Conservation (phyloP, 306 rosid genomes). For the Fagus sylvatica region DNA sequence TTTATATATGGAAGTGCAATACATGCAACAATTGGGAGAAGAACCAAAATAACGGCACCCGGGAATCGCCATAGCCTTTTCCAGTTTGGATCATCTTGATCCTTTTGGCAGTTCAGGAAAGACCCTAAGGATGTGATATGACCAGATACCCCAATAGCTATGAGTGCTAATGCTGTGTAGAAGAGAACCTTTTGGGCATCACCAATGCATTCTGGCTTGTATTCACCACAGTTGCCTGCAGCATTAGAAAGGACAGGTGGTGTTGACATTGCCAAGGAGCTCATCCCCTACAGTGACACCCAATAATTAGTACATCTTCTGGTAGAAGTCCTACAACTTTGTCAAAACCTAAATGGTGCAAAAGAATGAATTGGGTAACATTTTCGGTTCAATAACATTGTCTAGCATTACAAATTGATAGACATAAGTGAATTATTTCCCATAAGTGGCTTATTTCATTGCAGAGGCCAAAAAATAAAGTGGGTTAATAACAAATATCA, state of each 20-base stretch:
- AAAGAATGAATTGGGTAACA: neutral
- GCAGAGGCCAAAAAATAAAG: too few species aligned
- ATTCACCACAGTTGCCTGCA: too few species aligned
- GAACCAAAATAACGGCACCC: too few species aligned
- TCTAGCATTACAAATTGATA: too few species aligned
- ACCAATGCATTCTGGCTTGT: neutral
- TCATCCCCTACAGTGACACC: constrained; percentile 11
- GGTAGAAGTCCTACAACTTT: too few species aligned
- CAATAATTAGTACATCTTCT: neutral
- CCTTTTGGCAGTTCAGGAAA: neutral
- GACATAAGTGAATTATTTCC: too few species aligned
- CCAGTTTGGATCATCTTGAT: neutral
- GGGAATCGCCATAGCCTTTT: neutral
- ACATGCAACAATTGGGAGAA: constrained; percentile 11
- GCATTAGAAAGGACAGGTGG: neutral
- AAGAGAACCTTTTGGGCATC: neutral
- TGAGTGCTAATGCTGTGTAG: neutral
- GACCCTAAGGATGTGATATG: neutral
- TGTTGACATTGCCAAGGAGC: constrained; percentile 10
- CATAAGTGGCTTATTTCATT: too few species aligned
- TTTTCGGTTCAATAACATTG: too few species aligned
- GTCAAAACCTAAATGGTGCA: neutral
- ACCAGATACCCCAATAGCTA: neutral
- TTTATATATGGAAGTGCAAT: constrained; percentile 11
- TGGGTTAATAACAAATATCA: too few species aligned